These are phyloP conservation scores for Tilletiopsis washingtonensis DNA, from an alignment of 1,284 basidiomycete species.

Conservation along the genomic window DNA sequence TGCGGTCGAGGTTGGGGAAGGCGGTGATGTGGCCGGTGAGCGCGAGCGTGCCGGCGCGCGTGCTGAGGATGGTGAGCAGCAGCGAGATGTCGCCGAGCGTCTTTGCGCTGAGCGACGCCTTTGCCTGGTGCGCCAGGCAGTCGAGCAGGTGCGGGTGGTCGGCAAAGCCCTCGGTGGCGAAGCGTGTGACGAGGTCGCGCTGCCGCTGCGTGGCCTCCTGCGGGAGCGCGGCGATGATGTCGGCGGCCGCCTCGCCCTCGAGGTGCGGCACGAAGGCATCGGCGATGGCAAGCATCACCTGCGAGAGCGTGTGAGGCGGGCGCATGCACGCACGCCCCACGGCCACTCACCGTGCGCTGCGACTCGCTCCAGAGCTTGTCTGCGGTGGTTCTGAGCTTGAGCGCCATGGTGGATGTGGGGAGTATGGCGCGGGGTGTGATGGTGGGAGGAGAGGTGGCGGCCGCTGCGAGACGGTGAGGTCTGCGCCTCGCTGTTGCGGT, in stretches of 20 bases:
- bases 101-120: constrained; percentile 22
- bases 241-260: constrained; percentile 25
- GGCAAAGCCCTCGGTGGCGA: constrained; percentile 29
- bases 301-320: too few species aligned
- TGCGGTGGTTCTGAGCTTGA: too few species aligned
- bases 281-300: constrained; percentile 37
- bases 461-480: too few species aligned
- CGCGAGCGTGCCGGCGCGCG: constrained; percentile 33
- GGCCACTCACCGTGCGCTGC: too few species aligned
- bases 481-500: too few species aligned
- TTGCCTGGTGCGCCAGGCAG: constrained; percentile 28
- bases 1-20: constrained; percentile 25
- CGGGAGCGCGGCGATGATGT: constrained; percentile 32
- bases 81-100: constrained; percentile 26
- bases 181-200: constrained; percentile 24
- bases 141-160: constrained; percentile 31
- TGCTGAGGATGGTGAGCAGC: constrained; percentile 32
- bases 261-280: constrained; percentile 37
- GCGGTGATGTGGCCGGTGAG: constrained; percentile 38
- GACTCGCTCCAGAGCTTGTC: too few species aligned
- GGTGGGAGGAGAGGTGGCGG: too few species aligned
- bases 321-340: too few species aligned
- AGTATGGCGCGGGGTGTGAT: too few species aligned
- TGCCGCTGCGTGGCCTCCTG: constrained; percentile 25
- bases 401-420: too few species aligned